Evolutionary conservation across 306 rosid genomes (phyloP), one percentile per base, ranked within the genome.

Genomic region (Lathyrus oleraceus): DNA sequence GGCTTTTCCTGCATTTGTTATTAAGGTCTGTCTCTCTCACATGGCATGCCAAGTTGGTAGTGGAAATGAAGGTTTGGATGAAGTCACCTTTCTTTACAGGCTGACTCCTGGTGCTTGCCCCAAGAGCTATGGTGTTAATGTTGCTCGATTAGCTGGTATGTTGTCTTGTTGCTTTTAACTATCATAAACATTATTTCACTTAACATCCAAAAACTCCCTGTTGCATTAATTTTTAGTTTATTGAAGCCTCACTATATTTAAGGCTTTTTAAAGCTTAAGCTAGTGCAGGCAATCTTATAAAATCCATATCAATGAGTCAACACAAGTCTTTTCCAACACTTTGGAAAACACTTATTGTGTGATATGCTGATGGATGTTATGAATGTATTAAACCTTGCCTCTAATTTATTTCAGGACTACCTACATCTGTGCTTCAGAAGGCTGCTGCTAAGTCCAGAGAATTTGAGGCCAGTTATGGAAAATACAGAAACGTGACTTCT

Each of bases 51-150:
- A 85, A 77, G 96, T 95, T 53, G 96, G 97, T 76, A 70, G 76
- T 51, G 95, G 89, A 70, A 71, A 40, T 76, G 82, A 76, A 47
- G 92, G 88, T 38, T 69, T 89, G 77, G 97, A 95, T 28, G 96
- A 95, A 82, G 97, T 95, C 61, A 91, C 92, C 72, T 95, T 95
- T 82, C 99, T 95, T 65, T 89, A 95, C 74, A 86, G 88, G 83
- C 71, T 91, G 82, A 89, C 85, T 10, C 72, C 75, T 2, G 97
- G 97, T 79, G 89, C 96, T 39, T 95, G 99, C 78, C 99, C 99
- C 62, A 95, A 89, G 85, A 91, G 99, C 86, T 95, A 91, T 85
- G 99, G 96, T 53, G 96, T 91, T 72, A 91, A 91, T 63, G 90
- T 95, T 76, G 96, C 99, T 16, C 92, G 91, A 60, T 67, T 95